Percentiles rank a stretch among this genome's conserved stretches.
Evolutionary conservation across 169 alveolate species (phyloP).

Genomic region (Cryptosporidium sp.): DNA sequence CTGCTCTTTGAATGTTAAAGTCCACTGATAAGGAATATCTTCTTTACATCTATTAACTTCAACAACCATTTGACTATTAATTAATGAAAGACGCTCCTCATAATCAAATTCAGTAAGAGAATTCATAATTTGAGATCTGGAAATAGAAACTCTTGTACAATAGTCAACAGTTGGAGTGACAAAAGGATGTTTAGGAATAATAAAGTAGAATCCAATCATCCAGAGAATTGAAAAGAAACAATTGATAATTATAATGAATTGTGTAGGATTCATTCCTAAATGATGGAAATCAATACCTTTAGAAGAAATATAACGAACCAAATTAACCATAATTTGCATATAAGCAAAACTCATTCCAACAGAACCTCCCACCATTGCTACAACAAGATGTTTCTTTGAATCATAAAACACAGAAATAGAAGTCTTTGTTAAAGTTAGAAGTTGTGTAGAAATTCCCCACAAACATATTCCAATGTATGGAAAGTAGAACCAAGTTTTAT

Average conservation of each 20-base stretch:
- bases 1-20: conserved; percentile 49
- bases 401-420: conserved; percentile 67
- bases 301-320: conserved; percentile 15
- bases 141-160: conserved; percentile 52
- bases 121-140: conserved; percentile 30
- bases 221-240: conserved; percentile 41
- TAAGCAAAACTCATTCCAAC: conserved; percentile 62
- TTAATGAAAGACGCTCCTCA: conserved; percentile 34
- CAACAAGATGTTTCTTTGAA: conserved; percentile 48
- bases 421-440: conserved; percentile 36
- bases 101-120: conserved; percentile 5
- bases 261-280: conserved; percentile 20
- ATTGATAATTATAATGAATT: conserved; percentile 27
- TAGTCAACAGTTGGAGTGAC: conserved; percentile 43
- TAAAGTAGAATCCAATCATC: conserved; percentile 32
- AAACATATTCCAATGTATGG: conserved; percentile 61
- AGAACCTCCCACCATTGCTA: conserved; percentile 73
- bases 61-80: conserved; percentile 8
- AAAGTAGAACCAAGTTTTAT: conserved; percentile 26
- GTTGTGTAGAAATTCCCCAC: conserved; percentile 70
- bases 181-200: conserved; percentile 57
- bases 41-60: conserved; percentile 69
- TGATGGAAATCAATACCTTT: neutral
- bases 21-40: conserved; percentile 53
- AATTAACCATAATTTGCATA: conserved; percentile 51